Conservation (phyloP, 2,329 filamentous ascomycete genomes). For the Colletotrichum tamarilloi region DNA sequence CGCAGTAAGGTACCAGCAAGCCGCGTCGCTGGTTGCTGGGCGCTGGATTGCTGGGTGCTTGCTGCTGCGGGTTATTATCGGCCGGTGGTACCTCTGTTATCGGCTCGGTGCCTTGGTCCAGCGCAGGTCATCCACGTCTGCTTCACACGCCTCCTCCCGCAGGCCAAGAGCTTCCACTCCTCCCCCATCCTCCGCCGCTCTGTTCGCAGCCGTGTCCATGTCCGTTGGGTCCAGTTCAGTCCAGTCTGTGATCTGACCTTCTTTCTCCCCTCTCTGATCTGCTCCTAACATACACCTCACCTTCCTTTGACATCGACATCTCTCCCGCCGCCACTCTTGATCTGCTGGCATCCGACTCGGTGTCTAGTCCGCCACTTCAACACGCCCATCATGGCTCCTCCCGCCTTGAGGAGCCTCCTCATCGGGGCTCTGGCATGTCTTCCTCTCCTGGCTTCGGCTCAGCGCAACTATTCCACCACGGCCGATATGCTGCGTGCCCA, state of each 20-base stretch:
- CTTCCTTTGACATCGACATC: background rate
- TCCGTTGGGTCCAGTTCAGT: constrained; percentile 13
- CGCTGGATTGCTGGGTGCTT: too few species aligned
- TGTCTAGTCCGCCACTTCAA: constrained; percentile 8
- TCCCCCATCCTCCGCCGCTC: background rate
- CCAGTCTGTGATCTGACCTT: background rate
- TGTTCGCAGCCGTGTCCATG: background rate
- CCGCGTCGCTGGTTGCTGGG: constrained; percentile 20
- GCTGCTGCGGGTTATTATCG: constrained; percentile 28
- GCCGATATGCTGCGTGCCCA: constrained; percentile 70
- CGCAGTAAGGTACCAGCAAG: background rate
- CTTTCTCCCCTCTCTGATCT: constrained; percentile 6
- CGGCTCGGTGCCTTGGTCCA: background rate
- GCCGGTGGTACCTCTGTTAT: constrained; percentile 17
- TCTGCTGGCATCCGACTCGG: constrained; percentile 1
- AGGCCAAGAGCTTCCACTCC: constrained; percentile 31
- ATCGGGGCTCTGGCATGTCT: constrained; percentile 53
- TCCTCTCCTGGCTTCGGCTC: constrained; percentile 52
- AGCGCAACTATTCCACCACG: constrained; percentile 67
- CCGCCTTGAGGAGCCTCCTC: constrained; percentile 50
- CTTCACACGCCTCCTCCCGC: constrained; percentile 3
- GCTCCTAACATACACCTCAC: background rate
- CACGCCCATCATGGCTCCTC: constrained; percentile 51
- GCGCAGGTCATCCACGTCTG: background rate
- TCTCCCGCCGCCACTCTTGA: background rate